phyloP scores from a whole-genome alignment of 441 rosid genomes.

The Adansonia rubrostipa region DNA sequence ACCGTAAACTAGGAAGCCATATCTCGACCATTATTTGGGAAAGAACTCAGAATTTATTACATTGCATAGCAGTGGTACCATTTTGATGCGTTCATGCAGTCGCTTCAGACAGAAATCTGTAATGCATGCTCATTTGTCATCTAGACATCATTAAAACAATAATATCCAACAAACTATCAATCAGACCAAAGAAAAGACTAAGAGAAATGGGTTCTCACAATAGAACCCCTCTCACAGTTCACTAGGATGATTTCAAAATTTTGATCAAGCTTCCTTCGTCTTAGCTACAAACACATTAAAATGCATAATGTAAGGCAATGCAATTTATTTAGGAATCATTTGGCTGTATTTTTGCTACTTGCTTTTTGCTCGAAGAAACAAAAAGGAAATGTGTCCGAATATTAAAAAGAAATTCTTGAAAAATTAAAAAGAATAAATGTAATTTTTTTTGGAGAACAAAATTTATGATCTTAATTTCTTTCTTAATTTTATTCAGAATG shows the following conservation, averaged over 20 bases:
- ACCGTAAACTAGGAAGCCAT: background rate
- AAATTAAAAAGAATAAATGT: background rate
- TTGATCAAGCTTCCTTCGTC: background rate
- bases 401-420: background rate
- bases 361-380: conserved; percentile 2
- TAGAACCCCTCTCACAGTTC: conserved; percentile 10
- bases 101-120: conserved; percentile 4
- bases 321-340: background rate
- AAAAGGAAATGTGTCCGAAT: background rate
- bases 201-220: background rate
- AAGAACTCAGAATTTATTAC: conserved; percentile 8
- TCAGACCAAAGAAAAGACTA: background rate
- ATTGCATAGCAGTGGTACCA: conserved; percentile 10
- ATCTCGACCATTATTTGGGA: conserved; percentile 1
- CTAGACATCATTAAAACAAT: conserved; percentile 6
- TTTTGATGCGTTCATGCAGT: conserved; percentile 12
- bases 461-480: background rate
- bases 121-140: conserved; percentile 6
- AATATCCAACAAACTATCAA: background rate
- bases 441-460: background rate
- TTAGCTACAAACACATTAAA: background rate
- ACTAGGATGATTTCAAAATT: background rate
- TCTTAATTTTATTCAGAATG: background rate
- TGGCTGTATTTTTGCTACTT: conserved; percentile 1
- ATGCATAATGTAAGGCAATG: background rate